Evolutionary conservation across 2,329 filamentous ascomycete genomes (phyloP).

Genomic region (Truncatella angustata): DNA sequence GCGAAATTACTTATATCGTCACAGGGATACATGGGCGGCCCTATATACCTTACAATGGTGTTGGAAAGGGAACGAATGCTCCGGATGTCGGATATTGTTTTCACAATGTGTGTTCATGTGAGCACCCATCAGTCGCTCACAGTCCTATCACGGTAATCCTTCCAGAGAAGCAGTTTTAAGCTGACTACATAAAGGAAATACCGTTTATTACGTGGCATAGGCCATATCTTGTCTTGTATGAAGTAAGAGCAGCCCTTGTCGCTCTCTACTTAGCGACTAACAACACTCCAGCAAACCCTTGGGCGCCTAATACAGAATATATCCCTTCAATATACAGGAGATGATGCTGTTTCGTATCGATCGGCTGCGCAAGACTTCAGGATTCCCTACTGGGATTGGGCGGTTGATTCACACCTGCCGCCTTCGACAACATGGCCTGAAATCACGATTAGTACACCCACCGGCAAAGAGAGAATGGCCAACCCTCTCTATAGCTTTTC

Average conservation of each 20-base stretch:
- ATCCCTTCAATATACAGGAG: constrained; percentile 40
- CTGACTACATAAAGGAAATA: constrained; percentile 36
- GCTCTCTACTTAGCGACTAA: not conserved
- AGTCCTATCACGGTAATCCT: not conserved
- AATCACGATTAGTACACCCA: constrained; percentile 40
- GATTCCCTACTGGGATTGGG: constrained; percentile 57
- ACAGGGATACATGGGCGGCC: constrained; percentile 33
- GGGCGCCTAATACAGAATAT: constrained; percentile 44
- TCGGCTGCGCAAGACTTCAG: constrained; percentile 45
- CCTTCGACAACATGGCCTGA: constrained; percentile 32
- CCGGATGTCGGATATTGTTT: constrained; percentile 22
- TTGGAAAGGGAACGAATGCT: constrained; percentile 31
- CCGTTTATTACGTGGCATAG: constrained; percentile 56
- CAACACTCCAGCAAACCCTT: constrained; percentile 46
- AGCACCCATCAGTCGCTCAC: too few relatives aligned
- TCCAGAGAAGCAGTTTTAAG: not conserved
- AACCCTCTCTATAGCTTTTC: constrained; percentile 54
- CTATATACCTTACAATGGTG: constrained; percentile 38
- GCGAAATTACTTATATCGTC: not conserved
- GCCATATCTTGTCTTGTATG: constrained; percentile 51
- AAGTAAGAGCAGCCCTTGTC: constrained; percentile 37
- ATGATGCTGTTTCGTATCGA: constrained; percentile 34
- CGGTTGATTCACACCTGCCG: constrained; percentile 39
- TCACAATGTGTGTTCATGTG: constrained; percentile 43
- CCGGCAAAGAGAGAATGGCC: constrained; percentile 35